These are phyloP conservation scores for Candida tammaniensis DNA, from an alignment of 805 yeast species.

Conservation along the genomic window DNA sequence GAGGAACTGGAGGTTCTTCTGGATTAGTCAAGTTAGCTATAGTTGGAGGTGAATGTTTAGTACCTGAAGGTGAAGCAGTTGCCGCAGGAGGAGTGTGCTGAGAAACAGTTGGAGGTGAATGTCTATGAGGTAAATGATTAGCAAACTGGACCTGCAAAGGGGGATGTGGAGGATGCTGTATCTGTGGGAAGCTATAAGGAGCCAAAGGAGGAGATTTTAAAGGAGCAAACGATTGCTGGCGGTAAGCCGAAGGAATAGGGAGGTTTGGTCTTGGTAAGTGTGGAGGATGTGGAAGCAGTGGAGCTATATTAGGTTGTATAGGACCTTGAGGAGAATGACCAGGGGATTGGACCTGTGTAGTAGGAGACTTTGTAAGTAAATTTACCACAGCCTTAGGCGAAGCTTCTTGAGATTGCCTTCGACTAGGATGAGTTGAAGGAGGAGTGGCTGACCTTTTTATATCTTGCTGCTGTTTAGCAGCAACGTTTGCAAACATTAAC, in stretches of 20 bases:
- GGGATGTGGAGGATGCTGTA: conserved; percentile 1
- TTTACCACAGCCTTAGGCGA: background rate
- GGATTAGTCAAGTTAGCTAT: conserved; percentile 4
- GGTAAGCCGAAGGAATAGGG: conserved; percentile 4
- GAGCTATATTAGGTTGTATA: background rate
- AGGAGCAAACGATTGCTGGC: background rate
- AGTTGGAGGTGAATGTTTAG: conserved; percentile 2
- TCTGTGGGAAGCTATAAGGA: background rate
- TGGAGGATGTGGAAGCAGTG: conserved; percentile 1
- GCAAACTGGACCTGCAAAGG: background rate
- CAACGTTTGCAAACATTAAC: conserved; percentile 57
- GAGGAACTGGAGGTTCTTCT: conserved; percentile 9
- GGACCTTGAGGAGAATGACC: background rate
- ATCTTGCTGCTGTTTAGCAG: conserved; percentile 41
- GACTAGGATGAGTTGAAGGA: background rate
- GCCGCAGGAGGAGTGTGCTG: conserved; percentile 1
- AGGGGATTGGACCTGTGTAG: conserved; percentile 1
- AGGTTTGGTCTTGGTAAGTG: conserved; percentile 3
- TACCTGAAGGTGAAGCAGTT: conserved; percentile 1
- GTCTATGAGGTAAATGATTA: conserved; percentile 1
- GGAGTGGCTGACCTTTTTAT: conserved; percentile 8
- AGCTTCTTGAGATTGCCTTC: background rate
- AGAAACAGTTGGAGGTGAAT: conserved; percentile 2
- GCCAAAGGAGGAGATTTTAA: background rate
- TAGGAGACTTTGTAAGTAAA: conserved; percentile 1